Evolutionary conservation across 768 basidiomycete genomes (phyloP).

Genomic region (Mycena vulgaris): DNA sequence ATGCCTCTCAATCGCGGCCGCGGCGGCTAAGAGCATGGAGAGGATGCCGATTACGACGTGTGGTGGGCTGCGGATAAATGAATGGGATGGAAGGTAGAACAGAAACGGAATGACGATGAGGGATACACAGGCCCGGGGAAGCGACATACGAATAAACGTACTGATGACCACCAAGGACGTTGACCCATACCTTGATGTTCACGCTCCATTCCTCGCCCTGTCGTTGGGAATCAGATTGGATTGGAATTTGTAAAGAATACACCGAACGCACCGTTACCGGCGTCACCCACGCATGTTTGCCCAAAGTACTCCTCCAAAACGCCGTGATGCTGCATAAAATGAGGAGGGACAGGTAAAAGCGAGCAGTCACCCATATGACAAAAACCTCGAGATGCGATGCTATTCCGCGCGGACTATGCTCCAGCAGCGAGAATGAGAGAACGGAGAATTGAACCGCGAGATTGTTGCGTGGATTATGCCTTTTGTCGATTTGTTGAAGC

Average conservation of each 20-base stretch:
- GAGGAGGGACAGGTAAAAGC: too few species aligned
- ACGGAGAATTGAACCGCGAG: too few species aligned
- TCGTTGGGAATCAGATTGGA: neutral
- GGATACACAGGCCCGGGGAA: neutral
- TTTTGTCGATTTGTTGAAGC: too few species aligned
- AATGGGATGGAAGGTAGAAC: neutral
- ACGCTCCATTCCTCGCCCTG: slow-evolving; percentile 30
- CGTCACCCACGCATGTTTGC: slow-evolving; percentile 25
- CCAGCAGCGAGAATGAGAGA: too few species aligned
- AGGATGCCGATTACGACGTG: slow-evolving; percentile 68
- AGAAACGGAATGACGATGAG: neutral
- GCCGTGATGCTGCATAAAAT: too few species aligned
- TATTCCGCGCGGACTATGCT: too few species aligned
- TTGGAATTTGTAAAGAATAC: neutral
- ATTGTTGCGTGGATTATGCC: too few species aligned
- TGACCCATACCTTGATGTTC: slow-evolving; percentile 58
- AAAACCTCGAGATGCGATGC: too few species aligned
- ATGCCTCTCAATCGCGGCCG: slow-evolving; percentile 61
- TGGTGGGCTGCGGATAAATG: slow-evolving; percentile 45
- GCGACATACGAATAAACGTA: slow-evolving; percentile 57
- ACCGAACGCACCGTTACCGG: slow-evolving; percentile 10
- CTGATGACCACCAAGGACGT: slow-evolving; percentile 71
- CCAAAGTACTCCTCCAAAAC: slow-evolving; percentile 3
- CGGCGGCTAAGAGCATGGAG: slow-evolving; percentile 62
- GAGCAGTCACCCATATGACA: too few species aligned